phyloP scores from a whole-genome alignment of 768 basidiomycete genomes.

The Phylloporus scabripes region DNA sequence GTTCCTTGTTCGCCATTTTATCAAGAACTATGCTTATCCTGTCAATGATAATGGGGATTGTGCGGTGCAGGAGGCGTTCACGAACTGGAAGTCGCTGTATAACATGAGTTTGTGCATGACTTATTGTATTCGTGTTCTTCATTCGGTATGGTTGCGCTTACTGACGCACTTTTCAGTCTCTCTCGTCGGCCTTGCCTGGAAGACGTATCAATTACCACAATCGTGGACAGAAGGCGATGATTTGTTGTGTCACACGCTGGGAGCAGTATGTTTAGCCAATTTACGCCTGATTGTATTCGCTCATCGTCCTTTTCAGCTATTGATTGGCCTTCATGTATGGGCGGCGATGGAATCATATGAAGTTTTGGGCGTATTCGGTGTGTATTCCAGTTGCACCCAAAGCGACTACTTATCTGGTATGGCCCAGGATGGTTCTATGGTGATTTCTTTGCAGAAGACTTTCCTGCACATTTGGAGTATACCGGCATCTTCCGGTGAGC shows the following conservation, averaged over 20 bases:
- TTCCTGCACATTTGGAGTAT: constrained; percentile 85
- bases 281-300: not conserved
- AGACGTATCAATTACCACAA: constrained; percentile 75
- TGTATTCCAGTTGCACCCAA: constrained; percentile 10
- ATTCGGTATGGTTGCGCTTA: not conserved
- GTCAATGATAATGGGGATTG: constrained; percentile 60
- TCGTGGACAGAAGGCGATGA: constrained; percentile 88
- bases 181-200: constrained; percentile 81
- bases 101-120: constrained; percentile 94
- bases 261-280: constrained; percentile 52
- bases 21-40: constrained; percentile 92
- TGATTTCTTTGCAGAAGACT: constrained; percentile 94
- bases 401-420: not conserved
- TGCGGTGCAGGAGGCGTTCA: constrained; percentile 89
- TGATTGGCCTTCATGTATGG: constrained; percentile 89
- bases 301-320: constrained; percentile 43
- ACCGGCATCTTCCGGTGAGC: constrained; percentile 91
- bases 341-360: constrained; percentile 85
- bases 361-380: constrained; percentile 90
- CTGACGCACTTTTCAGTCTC: constrained; percentile 50
- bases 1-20: constrained; percentile 88
- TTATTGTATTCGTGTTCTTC: constrained; percentile 55
- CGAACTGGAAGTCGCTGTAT: constrained; percentile 91
- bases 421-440: constrained; percentile 93
- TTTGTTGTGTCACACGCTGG: constrained; percentile 83